Evolutionary conservation across 768 basidiomycete species (phyloP), one percentile per base, ranked within the genome.

Genomic region (Termitomyces sp.): DNA sequence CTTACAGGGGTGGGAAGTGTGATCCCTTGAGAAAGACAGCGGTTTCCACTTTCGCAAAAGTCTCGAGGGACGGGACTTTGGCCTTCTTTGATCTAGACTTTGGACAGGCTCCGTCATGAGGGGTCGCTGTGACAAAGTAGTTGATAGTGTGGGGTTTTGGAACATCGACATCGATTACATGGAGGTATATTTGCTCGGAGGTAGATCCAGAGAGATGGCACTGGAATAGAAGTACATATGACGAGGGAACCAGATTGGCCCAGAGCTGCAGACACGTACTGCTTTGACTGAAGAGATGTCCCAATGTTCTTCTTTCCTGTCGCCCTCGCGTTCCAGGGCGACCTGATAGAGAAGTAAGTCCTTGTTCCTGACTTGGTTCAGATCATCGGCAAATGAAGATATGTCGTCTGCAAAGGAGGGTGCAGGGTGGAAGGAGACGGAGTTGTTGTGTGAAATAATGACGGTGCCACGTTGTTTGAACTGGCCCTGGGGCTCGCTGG

Each of bases 91-190:
- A 61, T 56, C 66, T 72, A 53, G 64, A 61, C 52, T 68, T 65
- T 6, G 81, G 83, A 67, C 91, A 93, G 39, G 82, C 70, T 57
- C 88, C 90, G 65, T 88, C 79, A 65, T 79, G 82, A n/a, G 87
- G 81, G 43, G 84, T 74, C 32, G 89, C 84, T 36, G 78, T 78
- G 24, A 91, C 74, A 63, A 87, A 89, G 67, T 91, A 88, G 66
- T 90, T 86, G 53, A 92, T 65, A 46, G 85, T 81, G 67, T 81
- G 83, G n/a, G 87, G 85, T 54, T 68, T 68, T 46, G 74, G 71
- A 26, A 70, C 74, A 16, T 72, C 65, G 24, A 65, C 61, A 58
- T 72, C 67, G 13, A 75, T 69, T 54, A 81, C 61, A 67, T 89
- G 87, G 18, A 92, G 67, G 46, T 79, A 67, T 59, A 92, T 67